These are phyloP conservation scores for Exophiala spinifera DNA, from an alignment of 2,329 filamentous ascomycete genomes.

Conservation along the genomic window DNA sequence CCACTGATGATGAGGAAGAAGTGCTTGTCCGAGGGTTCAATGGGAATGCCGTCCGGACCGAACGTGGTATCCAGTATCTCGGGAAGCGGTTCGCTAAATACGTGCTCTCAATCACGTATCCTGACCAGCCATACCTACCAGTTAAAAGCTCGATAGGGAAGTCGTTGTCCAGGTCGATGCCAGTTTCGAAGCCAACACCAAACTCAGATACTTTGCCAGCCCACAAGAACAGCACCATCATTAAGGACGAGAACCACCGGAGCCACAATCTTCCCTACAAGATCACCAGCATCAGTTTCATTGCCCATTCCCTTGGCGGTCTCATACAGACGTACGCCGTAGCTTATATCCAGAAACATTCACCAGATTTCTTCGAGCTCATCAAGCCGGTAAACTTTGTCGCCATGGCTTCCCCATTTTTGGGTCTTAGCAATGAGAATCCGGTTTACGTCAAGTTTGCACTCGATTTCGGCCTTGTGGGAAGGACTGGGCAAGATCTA, in stretches of 20 bases:
- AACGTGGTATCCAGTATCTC: constrained; percentile 93
- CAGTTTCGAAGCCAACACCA: constrained; percentile 35
- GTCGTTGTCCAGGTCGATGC: constrained; percentile 49
- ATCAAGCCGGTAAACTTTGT: constrained; percentile 90
- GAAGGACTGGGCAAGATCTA: constrained; percentile 91
- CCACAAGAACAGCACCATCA: constrained; percentile 59
- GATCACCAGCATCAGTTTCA: constrained; percentile 78
- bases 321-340: constrained; percentile 83
- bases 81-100: constrained; percentile 92
- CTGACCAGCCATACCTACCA: constrained; percentile 85
- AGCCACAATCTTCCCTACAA: constrained; percentile 53
- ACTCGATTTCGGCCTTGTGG: constrained; percentile 90
- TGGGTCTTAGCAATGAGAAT: constrained; percentile 92
- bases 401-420: constrained; percentile 82
- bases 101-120: constrained; percentile 84
- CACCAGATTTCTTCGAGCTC: constrained; percentile 73
- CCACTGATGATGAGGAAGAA: constrained; percentile 52
- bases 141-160: constrained; percentile 53
- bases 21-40: constrained; percentile 56
- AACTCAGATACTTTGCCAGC: constrained; percentile 34
- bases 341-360: constrained; percentile 78
- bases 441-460: constrained; percentile 97
- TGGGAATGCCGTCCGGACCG: constrained; percentile 67
- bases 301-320: constrained; percentile 87
- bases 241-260: constrained; percentile 49